Evolutionary conservation across 2,329 filamentous ascomycete genomes (phyloP).

Genomic region (Didymella pinodella): DNA sequence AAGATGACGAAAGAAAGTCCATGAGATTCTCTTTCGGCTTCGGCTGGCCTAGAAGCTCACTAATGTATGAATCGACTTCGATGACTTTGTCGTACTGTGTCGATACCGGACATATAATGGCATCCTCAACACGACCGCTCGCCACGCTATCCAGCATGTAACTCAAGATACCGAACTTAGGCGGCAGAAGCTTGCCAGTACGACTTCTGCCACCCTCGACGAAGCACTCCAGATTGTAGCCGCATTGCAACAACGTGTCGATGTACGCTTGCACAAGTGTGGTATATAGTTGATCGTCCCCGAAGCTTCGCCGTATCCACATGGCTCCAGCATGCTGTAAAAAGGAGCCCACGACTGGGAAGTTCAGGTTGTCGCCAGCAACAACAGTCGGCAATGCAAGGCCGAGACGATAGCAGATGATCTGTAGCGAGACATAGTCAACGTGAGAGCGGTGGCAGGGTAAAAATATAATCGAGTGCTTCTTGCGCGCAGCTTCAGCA

Average conservation of each 20-base stretch:
- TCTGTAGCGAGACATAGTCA: conserved; percentile 92
- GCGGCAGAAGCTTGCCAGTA: conserved; percentile 90
- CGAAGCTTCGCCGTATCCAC: conserved; percentile 94
- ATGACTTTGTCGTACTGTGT: conserved; percentile 99
- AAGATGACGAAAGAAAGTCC: conserved; percentile 88
- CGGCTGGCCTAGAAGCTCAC: conserved; percentile 88
- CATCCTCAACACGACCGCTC: conserved; percentile 86
- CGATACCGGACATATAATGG: conserved; percentile 92
- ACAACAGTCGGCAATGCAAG: conserved; percentile 90
- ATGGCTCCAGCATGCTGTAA: conserved; percentile 94
- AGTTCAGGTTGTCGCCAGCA: conserved; percentile 94
- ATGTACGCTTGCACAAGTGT: conserved; percentile 97
- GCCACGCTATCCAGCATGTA: conserved; percentile 91
- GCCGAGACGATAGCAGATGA: conserved; percentile 94
- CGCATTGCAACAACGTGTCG: conserved; percentile 86
- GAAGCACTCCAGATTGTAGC: conserved; percentile 96
- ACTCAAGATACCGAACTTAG: conserved; percentile 93
- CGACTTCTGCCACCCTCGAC: conserved; percentile 95
- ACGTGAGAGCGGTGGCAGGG: conserved; percentile 95
- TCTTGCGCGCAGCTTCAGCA: conserved; percentile 80
- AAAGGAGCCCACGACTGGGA: conserved; percentile 87
- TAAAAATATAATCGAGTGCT: conserved; percentile 94
- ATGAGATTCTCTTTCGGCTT: conserved; percentile 94
- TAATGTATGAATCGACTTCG: conserved; percentile 90
- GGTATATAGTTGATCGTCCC: conserved; percentile 87